These are phyloP conservation scores for Saccharomyces hybrid DNA, from an alignment of 1,139 yeast species.

Conservation along the genomic window DNA sequence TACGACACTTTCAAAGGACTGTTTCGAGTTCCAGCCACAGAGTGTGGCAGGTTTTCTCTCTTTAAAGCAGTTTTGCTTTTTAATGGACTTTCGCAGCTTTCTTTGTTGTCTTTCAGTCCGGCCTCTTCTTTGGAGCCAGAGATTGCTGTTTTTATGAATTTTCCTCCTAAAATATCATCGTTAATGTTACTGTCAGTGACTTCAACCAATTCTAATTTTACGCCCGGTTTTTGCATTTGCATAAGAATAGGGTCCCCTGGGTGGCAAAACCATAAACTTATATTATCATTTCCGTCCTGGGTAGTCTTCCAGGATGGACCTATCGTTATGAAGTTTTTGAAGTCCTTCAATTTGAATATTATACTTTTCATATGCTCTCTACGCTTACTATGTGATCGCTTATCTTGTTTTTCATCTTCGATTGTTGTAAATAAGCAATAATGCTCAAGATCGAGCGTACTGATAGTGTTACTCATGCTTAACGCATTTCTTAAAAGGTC, in stretches of 20 bases:
- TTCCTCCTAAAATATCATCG: not conserved
- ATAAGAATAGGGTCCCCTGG: slow-evolving; percentile 52
- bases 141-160: not conserved
- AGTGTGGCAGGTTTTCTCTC: not conserved
- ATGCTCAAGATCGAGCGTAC: slow-evolving; percentile 39
- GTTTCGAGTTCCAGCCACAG: not conserved
- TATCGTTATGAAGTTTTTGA: slow-evolving; percentile 44
- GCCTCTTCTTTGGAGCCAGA: not conserved
- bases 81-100: not conserved
- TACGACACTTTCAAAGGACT: not conserved
- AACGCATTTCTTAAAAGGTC: slow-evolving; percentile 52
- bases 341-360: slow-evolving; percentile 43
- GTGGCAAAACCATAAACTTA: slow-evolving; percentile 42
- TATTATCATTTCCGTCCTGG: slow-evolving; percentile 25
- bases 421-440: slow-evolving; percentile 26
- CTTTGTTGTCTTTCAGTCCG: not conserved
- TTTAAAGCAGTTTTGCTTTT: not conserved
- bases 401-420: slow-evolving; percentile 18
- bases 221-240: slow-evolving; percentile 30
- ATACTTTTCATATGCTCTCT: slow-evolving; percentile 21
- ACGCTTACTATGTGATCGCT: slow-evolving; percentile 11
- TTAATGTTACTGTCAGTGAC: slow-evolving; percentile 36
- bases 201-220: slow-evolving; percentile 36
- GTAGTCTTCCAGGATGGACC: slow-evolving; percentile 20
- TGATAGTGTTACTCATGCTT: slow-evolving; percentile 46